Conservation (phyloP, 1,139 yeast genomes). For the Protomyces gravidus region DNA sequence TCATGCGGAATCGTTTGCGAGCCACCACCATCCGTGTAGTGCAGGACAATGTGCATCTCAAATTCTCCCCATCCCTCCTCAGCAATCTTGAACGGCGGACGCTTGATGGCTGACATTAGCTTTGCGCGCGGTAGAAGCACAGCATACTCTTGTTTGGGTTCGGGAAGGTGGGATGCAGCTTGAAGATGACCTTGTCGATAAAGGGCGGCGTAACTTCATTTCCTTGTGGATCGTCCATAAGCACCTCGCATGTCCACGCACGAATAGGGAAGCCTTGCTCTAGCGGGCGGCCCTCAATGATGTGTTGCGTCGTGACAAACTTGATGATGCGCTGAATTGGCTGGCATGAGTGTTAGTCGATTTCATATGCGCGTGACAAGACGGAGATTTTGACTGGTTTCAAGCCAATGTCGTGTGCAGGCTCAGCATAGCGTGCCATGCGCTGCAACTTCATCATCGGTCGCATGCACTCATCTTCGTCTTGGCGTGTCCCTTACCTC, state of each 20-base stretch:
- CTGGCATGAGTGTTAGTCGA: not conserved
- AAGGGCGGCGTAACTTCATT: constrained; percentile 80
- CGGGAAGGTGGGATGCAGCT: constrained; percentile 89
- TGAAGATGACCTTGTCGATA: constrained; percentile 87
- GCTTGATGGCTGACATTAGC: constrained; percentile 52
- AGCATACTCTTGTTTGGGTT: constrained; percentile 63
- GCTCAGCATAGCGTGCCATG: no score
- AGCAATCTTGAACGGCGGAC: constrained; percentile 81
- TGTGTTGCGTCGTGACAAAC: constrained; percentile 23
- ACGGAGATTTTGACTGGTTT: no score
- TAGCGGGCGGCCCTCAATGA: constrained; percentile 73
- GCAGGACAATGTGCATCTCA: constrained; percentile 75
- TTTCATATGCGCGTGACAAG: no score
- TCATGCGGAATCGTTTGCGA: constrained; percentile 84
- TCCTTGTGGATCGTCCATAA: constrained; percentile 72
- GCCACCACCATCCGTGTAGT: constrained; percentile 78
- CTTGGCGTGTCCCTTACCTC: no score
- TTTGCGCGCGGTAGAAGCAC: not conserved
- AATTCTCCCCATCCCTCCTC: constrained; percentile 99
- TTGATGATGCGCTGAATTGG: constrained; percentile 20
- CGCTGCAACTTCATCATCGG: no score
- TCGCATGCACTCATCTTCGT: no score
- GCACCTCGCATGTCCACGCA: constrained; percentile 78
- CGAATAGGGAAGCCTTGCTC: constrained; percentile 95
- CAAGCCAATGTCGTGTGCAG: no score